Evolutionary conservation across 208 protist genomes (phyloP).

Genomic region (Porcisia deanei): DNA sequence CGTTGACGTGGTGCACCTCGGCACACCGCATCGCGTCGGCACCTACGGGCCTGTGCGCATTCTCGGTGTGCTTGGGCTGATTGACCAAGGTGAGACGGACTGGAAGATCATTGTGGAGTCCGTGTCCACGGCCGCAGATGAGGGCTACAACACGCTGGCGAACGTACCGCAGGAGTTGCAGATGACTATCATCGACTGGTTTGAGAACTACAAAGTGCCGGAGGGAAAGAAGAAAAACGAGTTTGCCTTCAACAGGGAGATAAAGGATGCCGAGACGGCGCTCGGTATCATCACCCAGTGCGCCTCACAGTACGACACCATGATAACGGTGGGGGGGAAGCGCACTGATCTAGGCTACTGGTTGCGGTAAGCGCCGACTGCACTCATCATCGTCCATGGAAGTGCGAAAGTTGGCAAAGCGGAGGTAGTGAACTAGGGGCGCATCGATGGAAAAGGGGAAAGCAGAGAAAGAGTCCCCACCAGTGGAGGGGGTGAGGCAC

Average conservation of each 20-base stretch:
- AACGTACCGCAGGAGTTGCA: constrained; percentile 60
- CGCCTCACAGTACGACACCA: constrained; percentile 58
- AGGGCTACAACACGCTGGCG: constrained; percentile 43
- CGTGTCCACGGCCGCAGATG: constrained; percentile 18
- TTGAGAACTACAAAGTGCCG: constrained; percentile 92
- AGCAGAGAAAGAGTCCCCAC: not conserved
- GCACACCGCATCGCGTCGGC: constrained; percentile 37
- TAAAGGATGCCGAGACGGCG: constrained; percentile 60
- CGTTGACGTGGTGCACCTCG: constrained; percentile 91
- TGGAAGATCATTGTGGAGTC: constrained; percentile 90
- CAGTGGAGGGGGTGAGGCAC: not conserved
- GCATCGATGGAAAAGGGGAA: not conserved
- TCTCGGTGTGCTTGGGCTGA: constrained; percentile 86
- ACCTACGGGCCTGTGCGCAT: constrained; percentile 67
- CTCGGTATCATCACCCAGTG: constrained; percentile 60
- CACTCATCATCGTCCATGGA: not conserved
- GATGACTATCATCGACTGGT: constrained; percentile 79
- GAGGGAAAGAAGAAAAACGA: constrained; percentile 92
- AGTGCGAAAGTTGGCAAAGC: not conserved
- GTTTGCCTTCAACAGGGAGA: constrained; percentile 73
- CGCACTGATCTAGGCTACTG: constrained; percentile 58
- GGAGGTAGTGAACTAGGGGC: not conserved
- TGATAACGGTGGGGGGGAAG: constrained; percentile 34
- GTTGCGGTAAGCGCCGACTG: constrained; percentile 26
- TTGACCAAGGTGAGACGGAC: constrained; percentile 93